Evolutionary conservation across 106 monocot genomes (phyloP).

Genomic region (Xerophyta viscosa): DNA sequence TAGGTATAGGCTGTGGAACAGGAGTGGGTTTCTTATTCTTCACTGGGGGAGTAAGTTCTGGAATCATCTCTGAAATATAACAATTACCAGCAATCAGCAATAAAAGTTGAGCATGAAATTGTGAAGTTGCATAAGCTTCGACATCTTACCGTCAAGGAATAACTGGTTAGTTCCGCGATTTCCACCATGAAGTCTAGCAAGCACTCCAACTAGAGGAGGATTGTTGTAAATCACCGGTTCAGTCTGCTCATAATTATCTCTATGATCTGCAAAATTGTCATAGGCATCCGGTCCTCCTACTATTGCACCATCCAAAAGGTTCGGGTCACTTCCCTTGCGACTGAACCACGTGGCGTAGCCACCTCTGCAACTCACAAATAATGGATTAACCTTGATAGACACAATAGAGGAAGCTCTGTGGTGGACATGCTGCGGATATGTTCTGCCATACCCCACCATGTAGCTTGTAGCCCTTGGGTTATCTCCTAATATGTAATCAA

Average conservation of each 20-base stretch:
- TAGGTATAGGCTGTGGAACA: no score
- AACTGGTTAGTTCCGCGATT: conserved; percentile 35
- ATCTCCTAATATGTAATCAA: conserved; percentile 42
- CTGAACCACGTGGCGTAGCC: conserved; percentile 71
- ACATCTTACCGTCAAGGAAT: conserved; percentile 11
- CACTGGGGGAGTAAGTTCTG: no score
- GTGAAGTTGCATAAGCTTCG: no score
- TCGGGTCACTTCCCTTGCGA: conserved; percentile 59
- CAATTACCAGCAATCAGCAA: no score
- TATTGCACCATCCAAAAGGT: conserved; percentile 75
- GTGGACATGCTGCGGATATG: conserved; percentile 35
- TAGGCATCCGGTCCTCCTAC: conserved; percentile 85
- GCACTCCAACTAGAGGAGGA: conserved; percentile 71
- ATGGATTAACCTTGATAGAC: conserved; percentile 30
- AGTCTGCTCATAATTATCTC: conserved; percentile 83
- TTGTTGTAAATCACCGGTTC: conserved; percentile 92
- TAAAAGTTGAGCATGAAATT: no score
- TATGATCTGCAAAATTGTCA: conserved; percentile 77
- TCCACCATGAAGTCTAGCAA: conserved; percentile 68
- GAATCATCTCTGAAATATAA: no score
- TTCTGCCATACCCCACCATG: conserved; percentile 42
- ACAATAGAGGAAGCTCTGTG: conserved; percentile 39
- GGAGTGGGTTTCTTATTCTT: no score
- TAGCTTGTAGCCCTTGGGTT: conserved; percentile 42
- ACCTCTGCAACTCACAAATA: conserved; percentile 40